Conservation (phyloP, 352 stramenopile species). For the Globisporangium orthogonon region DNA sequence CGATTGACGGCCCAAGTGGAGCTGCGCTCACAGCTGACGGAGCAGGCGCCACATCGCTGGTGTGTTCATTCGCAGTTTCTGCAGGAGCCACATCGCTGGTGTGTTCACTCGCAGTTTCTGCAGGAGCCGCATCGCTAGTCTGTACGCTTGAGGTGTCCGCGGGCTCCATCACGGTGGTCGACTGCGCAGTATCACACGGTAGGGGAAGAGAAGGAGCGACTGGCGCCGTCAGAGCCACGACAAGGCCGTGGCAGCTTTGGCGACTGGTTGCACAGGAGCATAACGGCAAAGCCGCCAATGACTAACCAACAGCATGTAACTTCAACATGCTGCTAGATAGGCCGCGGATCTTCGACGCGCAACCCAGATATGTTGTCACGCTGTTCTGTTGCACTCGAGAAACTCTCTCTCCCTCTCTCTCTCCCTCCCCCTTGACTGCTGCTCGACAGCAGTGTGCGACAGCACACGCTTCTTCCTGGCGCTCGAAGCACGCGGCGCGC, state of each 20-base stretch:
- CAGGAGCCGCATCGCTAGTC: background rate
- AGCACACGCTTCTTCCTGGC: slow-evolving; percentile 22
- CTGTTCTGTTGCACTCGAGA: no score
- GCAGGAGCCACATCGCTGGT: background rate
- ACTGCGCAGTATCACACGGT: no score
- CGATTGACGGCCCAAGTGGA: background rate
- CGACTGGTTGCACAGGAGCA: no score
- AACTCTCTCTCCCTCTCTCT: background rate
- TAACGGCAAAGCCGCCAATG: no score
- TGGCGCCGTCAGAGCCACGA: no score
- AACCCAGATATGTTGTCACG: no score
- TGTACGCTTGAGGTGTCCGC: background rate
- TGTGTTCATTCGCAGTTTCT: background rate
- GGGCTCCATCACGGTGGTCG: background rate
- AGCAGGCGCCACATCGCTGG: background rate
- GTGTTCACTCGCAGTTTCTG: background rate
- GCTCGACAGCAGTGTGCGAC: background rate
- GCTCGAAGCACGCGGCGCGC: slow-evolving; percentile 20
- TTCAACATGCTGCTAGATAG: no score
- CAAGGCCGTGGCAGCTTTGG: no score
- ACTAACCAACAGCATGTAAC: no score
- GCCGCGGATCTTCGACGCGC: no score
- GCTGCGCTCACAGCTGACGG: background rate
- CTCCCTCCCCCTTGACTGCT: background rate
- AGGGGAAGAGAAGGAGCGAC: no score